These are phyloP conservation scores for Ascochyta clinopodiicola DNA, from an alignment of 2,329 filamentous ascomycete genomes.

Conservation along the genomic window DNA sequence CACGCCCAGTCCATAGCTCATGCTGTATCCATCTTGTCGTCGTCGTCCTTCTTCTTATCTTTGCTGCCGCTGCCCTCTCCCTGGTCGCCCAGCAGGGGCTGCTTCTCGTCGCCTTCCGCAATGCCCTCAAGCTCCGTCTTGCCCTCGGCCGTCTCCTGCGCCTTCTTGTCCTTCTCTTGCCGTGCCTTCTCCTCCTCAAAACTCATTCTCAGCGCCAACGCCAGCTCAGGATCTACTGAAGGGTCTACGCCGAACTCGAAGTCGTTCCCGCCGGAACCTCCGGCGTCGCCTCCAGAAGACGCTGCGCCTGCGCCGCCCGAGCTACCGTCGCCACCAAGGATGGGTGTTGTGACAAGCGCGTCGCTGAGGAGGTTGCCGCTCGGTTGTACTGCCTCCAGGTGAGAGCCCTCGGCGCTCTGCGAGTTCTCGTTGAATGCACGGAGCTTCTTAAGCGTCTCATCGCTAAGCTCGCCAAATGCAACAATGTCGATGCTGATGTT, in stretches of 20 bases:
- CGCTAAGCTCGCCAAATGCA: slow-evolving; percentile 90
- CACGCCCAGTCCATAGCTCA: slow-evolving; percentile 50
- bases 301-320: slow-evolving; percentile 63
- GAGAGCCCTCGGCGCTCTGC: slow-evolving; percentile 85
- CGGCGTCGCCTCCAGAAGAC: slow-evolving; percentile 59
- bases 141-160: slow-evolving; percentile 72
- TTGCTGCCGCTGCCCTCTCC: slow-evolving; percentile 70
- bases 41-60: slow-evolving; percentile 57
- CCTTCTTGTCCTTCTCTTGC: slow-evolving; percentile 82
- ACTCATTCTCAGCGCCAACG: slow-evolving; percentile 93
- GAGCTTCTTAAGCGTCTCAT: slow-evolving; percentile 87
- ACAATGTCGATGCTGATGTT: slow-evolving; percentile 94
- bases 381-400: slow-evolving; percentile 88
- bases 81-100: slow-evolving; percentile 68
- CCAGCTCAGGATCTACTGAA: slow-evolving; percentile 88
- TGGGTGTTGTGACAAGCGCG: slow-evolving; percentile 86
- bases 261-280: slow-evolving; percentile 62
- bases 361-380: slow-evolving; percentile 93
- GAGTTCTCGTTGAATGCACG: slow-evolving; percentile 92
- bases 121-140: slow-evolving; percentile 83
- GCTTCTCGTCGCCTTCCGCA: slow-evolving; percentile 69
- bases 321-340: slow-evolving; percentile 81
- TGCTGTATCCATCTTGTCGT: slow-evolving; percentile 92
- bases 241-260: slow-evolving; percentile 93
- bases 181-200: slow-evolving; percentile 97